Evolutionary conservation across 768 basidiomycete genomes (phyloP), one percentile per base, ranked within the genome.

Genomic region (Suillus fuscotomentosus): DNA sequence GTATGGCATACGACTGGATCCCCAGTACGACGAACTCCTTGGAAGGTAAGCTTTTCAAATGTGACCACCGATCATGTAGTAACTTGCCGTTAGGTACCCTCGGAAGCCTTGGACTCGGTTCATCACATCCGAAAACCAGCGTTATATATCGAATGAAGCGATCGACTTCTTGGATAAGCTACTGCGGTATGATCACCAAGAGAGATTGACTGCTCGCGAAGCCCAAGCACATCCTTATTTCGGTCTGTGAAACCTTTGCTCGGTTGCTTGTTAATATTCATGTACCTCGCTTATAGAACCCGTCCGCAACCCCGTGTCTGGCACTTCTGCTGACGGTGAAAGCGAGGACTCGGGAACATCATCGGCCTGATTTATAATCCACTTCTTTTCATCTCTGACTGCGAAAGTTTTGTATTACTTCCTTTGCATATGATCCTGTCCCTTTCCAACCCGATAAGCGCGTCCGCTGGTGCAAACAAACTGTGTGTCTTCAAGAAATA

Each of bases 151-250:
- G 27, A 98, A 95, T 74, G 97, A 98, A 72, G 97, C 95, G 41
- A 92, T 98, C 71, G 96, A 97, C 80, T 89, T 98, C 72, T 79
- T 99, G 66, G 97, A 99, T 79, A 95, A 95, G 78, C 84, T 99
- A 42, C 84, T 97, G 73, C 89, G 94, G 61, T 99, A 98, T 76
- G 97, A 99, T 74, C 97, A 99, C 73, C 95, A 97, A 80, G 95
- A 97, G 74, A 88, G 97, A 61, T 82, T 98, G 64, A 99, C 97
- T 8, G 97, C 97, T 60, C 87, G 88, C 67, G 97, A 99, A 76
- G 94, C 94, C 7, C 95, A 97, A 75, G 83, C 82, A 20, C 96
- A 97, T 71, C 83, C 90, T n/a, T 98, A 97, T 79, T 99, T 98
- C 72, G 91, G 92, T 92, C 70, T 65, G 80, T 69, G 24, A 61